Conservation (phyloP, 179 eudicot species). For the Pouteria campechiana region DNA sequence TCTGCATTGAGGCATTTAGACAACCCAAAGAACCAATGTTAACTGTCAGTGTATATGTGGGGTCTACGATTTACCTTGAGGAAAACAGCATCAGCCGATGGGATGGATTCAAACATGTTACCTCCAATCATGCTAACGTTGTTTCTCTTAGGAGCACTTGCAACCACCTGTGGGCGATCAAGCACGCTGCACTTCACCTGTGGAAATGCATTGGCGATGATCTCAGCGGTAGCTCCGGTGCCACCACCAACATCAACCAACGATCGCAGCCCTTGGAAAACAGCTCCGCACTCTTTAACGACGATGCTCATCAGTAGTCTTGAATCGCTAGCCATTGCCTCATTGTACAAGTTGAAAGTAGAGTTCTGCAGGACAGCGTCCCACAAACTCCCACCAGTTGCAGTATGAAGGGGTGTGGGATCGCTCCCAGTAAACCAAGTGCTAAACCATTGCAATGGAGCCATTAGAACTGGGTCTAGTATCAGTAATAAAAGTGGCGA, state of each 20-base stretch:
- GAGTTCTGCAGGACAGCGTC: neutral
- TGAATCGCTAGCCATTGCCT: constrained; percentile 13
- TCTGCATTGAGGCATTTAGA: neutral
- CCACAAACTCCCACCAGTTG: constrained; percentile 4
- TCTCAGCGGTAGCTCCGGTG: constrained; percentile 12
- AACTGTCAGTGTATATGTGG: too few relatives aligned
- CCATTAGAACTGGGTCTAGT: neutral
- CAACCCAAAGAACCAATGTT: too few relatives aligned
- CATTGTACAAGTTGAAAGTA: constrained; percentile 3
- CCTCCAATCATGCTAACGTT: constrained; percentile 21
- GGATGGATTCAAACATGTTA: constrained; percentile 22
- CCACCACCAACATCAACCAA: constrained; percentile 24
- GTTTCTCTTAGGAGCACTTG: constrained; percentile 2
- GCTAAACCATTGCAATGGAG: constrained; percentile 10
- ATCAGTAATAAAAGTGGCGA: neutral
- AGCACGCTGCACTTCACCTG: constrained; percentile 10
- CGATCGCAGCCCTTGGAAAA: constrained; percentile 11
- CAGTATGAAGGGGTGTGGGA: constrained; percentile 1
- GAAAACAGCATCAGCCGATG: constrained; percentile 13
- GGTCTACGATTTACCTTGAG: constrained; percentile 14
- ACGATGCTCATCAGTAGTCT: neutral
- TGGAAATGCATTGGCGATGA: constrained; percentile 10
- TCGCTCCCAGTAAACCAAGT: constrained; percentile 4
- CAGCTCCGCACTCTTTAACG: neutral
- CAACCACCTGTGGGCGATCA: constrained; percentile 20